phyloP scores from a whole-genome alignment of 768 basidiomycete species.

The Coprinopsis sp. region DNA sequence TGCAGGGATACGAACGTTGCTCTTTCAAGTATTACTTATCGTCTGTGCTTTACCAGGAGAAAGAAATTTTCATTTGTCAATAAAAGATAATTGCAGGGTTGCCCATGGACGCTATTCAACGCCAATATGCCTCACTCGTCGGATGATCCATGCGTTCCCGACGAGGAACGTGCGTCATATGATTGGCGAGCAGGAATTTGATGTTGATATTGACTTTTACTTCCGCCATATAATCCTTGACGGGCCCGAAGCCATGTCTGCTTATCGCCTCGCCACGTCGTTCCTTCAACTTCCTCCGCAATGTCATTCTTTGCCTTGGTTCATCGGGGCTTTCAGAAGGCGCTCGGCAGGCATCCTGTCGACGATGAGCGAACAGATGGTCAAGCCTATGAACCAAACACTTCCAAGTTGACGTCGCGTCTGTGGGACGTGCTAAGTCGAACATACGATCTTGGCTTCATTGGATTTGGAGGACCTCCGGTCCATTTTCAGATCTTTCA shows the following conservation, averaged over 20 bases:
- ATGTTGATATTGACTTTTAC: neutral
- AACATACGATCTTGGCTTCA: conserved; percentile 38
- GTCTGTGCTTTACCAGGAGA: too few species aligned
- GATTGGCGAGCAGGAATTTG: neutral
- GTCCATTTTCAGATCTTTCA: conserved; percentile 46
- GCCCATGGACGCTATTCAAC: too few species aligned
- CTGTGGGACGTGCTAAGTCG: conserved; percentile 29
- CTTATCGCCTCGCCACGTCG: too few species aligned
- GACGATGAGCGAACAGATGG: neutral
- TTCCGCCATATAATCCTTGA: neutral
- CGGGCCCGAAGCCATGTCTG: too few species aligned
- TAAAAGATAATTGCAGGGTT: too few species aligned
- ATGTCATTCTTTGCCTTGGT: conserved; percentile 1
- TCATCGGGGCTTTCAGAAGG: neutral
- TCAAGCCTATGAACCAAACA: conserved; percentile 11
- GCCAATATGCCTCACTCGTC: too few species aligned
- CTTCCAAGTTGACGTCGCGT: conserved; percentile 16
- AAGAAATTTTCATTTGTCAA: too few species aligned
- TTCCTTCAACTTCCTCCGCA: neutral
- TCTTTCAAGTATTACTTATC: too few species aligned
- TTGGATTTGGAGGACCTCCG: conserved; percentile 45
- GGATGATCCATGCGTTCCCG: too few species aligned
- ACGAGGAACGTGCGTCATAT: neutral
- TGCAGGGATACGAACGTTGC: too few species aligned
- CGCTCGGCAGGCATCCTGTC: neutral